phyloP scores from a whole-genome alignment of 2,329 filamentous ascomycete species.

The Penicillium sp. region DNA sequence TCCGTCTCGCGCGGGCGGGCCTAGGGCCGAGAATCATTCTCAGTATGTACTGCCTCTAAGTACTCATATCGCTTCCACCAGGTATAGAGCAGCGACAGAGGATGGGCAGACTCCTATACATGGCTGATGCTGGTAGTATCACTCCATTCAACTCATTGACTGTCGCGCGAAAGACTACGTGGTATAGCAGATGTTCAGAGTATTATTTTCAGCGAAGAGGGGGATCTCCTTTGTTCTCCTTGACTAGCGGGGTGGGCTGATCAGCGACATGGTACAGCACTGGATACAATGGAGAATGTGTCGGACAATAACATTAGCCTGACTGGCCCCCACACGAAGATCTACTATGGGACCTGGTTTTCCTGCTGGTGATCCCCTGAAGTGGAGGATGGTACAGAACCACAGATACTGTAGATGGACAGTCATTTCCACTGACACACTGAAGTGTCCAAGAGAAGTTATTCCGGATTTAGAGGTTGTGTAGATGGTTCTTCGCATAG shows the following conservation, averaged over 20 bases:
- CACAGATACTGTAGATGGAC: not conserved
- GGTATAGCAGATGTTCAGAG: not conserved
- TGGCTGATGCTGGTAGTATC: not conserved
- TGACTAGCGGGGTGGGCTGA: not conserved
- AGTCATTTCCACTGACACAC: too few species aligned
- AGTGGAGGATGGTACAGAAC: not conserved
- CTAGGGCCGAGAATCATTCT: not conserved
- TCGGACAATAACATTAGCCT: constrained; percentile 15
- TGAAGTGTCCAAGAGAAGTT: too few species aligned
- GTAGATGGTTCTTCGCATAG: not conserved
- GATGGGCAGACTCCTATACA: not conserved
- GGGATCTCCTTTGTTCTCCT: not conserved
- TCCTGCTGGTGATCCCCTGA: not conserved
- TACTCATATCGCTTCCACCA: too few species aligned
- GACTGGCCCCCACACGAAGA: constrained; percentile 7
- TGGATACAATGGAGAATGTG: not conserved
- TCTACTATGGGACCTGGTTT: constrained; percentile 3
- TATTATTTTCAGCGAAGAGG: not conserved
- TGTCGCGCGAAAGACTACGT: not conserved
- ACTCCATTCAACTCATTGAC: not conserved
- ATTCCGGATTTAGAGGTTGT: not conserved
- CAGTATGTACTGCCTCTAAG: too few species aligned
- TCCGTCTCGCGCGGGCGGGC: not conserved
- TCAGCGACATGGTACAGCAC: not conserved
- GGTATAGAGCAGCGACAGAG: not conserved